Conservation (phyloP, 176 grass and related monocot species). For the Neostapfia colusana region DNA sequence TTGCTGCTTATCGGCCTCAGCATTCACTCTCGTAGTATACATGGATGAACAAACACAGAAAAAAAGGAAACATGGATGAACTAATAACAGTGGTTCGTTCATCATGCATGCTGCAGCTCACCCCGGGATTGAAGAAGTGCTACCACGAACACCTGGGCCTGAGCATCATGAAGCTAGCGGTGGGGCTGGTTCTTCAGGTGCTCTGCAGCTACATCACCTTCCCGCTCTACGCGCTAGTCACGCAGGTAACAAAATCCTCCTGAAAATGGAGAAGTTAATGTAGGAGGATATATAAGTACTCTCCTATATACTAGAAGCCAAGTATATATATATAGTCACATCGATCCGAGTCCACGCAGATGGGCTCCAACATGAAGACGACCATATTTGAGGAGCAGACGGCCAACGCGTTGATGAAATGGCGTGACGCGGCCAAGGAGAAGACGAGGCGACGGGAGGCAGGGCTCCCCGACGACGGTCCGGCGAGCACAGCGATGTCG, state of each 20-base stretch:
- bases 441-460: constrained; percentile 47
- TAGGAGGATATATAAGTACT: too few relatives aligned
- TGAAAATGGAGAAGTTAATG: background rate
- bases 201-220: constrained; percentile 98
- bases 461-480: too few relatives aligned
- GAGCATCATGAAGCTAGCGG: constrained; percentile 50
- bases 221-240: constrained; percentile 83
- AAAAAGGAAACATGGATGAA: background rate
- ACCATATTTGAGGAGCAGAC: constrained; percentile 88
- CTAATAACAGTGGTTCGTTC: background rate
- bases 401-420: constrained; percentile 68
- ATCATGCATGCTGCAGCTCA: too few relatives aligned
- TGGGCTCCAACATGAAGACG: constrained; percentile 94
- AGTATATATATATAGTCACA: too few relatives aligned
- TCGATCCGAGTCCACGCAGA: constrained; percentile 35
- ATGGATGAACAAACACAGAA: background rate
- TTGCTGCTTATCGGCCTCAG: background rate
- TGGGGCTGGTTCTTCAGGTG: constrained; percentile 61
- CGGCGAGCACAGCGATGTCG: constrained; percentile 24
- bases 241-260: constrained; percentile 53
- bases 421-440: constrained; percentile 57
- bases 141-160: constrained; percentile 40
- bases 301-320: too few relatives aligned
- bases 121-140: constrained; percentile 57
- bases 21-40: too few relatives aligned